Percentiles rank a stretch among this genome's conserved stretches.
These are phyloP conservation scores for Tetratostichococcus sp. DNA, from an alignment of 139 green algal genomes.

Conservation along the genomic window DNA sequence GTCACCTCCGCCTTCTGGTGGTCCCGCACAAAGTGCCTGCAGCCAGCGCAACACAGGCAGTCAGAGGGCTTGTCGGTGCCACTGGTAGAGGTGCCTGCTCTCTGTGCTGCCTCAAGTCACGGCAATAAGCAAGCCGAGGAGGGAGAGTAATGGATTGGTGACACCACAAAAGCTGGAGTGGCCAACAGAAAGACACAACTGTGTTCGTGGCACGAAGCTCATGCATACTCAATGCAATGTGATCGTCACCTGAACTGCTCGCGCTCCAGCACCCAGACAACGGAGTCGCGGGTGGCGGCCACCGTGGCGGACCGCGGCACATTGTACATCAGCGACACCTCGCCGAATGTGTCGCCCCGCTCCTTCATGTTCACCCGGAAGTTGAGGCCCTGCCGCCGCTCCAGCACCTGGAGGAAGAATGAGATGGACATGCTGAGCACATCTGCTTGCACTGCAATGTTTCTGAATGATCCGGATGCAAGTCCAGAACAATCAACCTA, in stretches of 20 bases:
- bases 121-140: too few relatives aligned
- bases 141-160: too few relatives aligned
- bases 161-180: too few relatives aligned
- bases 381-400: conserved; percentile 79
- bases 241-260: conserved; percentile 51
- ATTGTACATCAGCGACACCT: conserved; percentile 90
- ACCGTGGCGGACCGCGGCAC: conserved; percentile 80
- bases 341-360: conserved; percentile 83
- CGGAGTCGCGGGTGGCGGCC: conserved; percentile 73
- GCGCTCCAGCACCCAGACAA: conserved; percentile 89
- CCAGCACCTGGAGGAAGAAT: conserved; percentile 47
- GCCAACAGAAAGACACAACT: too few relatives aligned
- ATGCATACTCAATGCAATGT: neutral
- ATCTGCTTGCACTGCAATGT: too few relatives aligned
- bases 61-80: too few relatives aligned
- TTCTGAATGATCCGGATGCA: too few relatives aligned
- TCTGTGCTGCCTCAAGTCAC: too few relatives aligned
- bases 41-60: neutral
- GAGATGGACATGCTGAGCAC: too few relatives aligned
- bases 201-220: too few relatives aligned
- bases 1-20: conserved; percentile 51
- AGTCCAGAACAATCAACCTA: too few relatives aligned
- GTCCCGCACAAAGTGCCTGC: conserved; percentile 72
- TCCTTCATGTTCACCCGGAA: conserved; percentile 87
- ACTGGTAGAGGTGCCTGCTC: too few relatives aligned